Conservation (phyloP, 2,329 filamentous ascomycete species). For the Diaporthe vexans region DNA sequence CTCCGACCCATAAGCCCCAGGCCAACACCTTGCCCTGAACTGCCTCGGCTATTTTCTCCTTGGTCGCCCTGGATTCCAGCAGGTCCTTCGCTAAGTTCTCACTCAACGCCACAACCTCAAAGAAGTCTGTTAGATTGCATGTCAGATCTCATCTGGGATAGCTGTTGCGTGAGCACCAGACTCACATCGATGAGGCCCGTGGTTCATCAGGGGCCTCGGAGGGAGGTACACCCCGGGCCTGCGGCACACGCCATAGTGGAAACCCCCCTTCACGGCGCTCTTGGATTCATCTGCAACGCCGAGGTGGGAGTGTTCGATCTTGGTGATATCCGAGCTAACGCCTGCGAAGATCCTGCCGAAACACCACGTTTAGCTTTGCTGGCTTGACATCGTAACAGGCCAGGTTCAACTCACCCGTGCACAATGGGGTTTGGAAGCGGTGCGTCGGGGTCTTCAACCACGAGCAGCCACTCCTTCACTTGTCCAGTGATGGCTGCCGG, state of each 20-base stretch:
- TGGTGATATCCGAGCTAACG: slow-evolving; percentile 54
- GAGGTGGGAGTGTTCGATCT: slow-evolving; percentile 55
- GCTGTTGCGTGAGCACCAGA: not conserved
- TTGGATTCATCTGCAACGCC: slow-evolving; percentile 47
- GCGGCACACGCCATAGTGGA: slow-evolving; percentile 60
- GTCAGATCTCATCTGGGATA: not conserved
- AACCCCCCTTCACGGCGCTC: slow-evolving; percentile 57
- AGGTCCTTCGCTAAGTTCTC: slow-evolving; percentile 56
- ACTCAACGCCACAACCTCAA: slow-evolving; percentile 62
- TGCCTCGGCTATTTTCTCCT: slow-evolving; percentile 57
- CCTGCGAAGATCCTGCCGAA: slow-evolving; percentile 53
- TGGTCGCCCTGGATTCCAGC: slow-evolving; percentile 55
- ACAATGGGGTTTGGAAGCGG: slow-evolving; percentile 59
- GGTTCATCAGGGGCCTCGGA: slow-evolving; percentile 62
- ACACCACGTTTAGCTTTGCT: not conserved
- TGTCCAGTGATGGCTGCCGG: slow-evolving; percentile 46
- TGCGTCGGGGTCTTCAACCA: slow-evolving; percentile 63
- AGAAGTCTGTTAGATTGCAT: slow-evolving; percentile 57
- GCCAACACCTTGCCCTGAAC: slow-evolving; percentile 63
- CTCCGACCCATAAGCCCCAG: slow-evolving; percentile 64
- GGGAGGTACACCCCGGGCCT: slow-evolving; percentile 58
- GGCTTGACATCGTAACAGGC: too few relatives aligned
- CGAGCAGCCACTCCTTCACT: slow-evolving; percentile 61
- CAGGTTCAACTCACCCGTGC: slow-evolving; percentile 55
- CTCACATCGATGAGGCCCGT: slow-evolving; percentile 65